Evolutionary conservation across 2,329 filamentous ascomycete species (phyloP).

Genomic region (Aureobasidium musti): DNA sequence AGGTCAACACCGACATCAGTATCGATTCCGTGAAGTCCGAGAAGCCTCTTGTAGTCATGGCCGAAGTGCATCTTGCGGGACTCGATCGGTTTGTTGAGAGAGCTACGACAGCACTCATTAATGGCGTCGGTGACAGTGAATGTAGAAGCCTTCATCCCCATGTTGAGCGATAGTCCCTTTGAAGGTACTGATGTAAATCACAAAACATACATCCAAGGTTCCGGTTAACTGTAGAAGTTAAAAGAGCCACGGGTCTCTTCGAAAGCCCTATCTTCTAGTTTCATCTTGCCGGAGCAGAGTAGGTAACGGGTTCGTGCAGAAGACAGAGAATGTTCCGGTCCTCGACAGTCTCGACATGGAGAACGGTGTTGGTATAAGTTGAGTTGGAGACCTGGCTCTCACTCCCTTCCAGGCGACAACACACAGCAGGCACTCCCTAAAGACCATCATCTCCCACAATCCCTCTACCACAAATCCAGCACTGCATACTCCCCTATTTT

Average conservation of each 20-base stretch:
- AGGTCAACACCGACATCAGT: too few relatives aligned
- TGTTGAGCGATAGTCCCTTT: not conserved
- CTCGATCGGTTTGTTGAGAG: not conserved
- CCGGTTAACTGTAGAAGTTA: not conserved
- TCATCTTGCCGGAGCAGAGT: not conserved
- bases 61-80: too few relatives aligned
- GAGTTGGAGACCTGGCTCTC: not conserved
- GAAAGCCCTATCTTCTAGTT: too few relatives aligned
- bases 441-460: not conserved
- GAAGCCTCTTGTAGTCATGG: too few relatives aligned
- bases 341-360: not conserved
- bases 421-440: not conserved
- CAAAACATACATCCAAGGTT: not conserved
- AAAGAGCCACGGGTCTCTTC: not conserved
- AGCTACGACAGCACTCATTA: not conserved
- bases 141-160: not conserved
- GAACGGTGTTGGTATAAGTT: not conserved
- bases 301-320: not conserved
- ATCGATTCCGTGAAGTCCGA: too few relatives aligned
- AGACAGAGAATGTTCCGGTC: not conserved
- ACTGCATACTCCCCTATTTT: not conserved
- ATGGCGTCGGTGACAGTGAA: not conserved
- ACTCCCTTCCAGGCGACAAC: not conserved
- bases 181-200: not conserved
- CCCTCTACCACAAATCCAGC: not conserved